Evolutionary conservation across 208 protist genomes (phyloP).

Genomic region (Naegleria lovaniensis): DNA sequence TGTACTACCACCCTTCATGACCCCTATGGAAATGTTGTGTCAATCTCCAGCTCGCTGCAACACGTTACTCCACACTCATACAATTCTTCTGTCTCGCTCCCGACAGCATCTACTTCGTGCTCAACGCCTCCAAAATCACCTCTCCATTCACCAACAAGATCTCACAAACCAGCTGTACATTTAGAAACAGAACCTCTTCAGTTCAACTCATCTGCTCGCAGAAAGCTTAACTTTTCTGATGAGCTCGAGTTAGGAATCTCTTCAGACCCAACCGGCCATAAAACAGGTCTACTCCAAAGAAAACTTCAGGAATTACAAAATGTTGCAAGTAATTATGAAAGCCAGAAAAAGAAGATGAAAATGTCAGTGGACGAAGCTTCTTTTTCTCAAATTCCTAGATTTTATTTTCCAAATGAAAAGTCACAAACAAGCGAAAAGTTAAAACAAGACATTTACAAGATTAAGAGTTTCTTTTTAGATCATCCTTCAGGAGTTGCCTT

Average conservation of each 20-base stretch:
- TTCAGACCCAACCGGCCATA: neutral
- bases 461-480: neutral
- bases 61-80: neutral
- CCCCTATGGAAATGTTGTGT: neutral
- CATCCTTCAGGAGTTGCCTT: neutral
- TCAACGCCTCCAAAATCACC: neutral
- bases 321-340: neutral
- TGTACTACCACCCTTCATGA: neutral
- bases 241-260: neutral
- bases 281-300: neutral
- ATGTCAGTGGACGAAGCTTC: neutral
- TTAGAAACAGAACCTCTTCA: neutral
- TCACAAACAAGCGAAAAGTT: neutral
- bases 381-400: neutral
- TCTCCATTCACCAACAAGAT: neutral
- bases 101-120: neutral
- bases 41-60: neutral
- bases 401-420: neutral
- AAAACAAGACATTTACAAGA: neutral
- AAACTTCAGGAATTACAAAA: neutral
- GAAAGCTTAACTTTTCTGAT: neutral
- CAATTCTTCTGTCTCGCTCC: neutral
- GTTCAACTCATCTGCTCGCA: neutral
- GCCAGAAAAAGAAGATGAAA: conserved; percentile 9
- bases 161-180: neutral